A percentile compares a stretch with the other conserved stretches of the same genome.
Evolutionary conservation across 495 filamentous ascomycete genomes (phyloP).

Genomic region (Zalerion maritima): DNA sequence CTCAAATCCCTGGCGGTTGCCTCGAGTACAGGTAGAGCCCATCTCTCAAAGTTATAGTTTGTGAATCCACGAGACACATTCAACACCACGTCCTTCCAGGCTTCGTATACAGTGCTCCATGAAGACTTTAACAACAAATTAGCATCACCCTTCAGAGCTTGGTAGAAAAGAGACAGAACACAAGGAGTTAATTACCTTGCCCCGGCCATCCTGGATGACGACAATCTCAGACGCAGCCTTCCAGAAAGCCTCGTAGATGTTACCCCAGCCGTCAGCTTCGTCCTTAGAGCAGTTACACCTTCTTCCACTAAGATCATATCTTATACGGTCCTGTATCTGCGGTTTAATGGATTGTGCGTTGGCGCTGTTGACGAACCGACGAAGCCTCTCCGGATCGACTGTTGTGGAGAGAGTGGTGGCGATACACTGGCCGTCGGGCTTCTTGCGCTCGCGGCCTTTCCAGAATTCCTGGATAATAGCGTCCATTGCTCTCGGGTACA

Average conservation of each 20-base stretch:
- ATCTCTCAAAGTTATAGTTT: slow-evolving; percentile 53
- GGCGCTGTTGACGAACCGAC: slow-evolving; percentile 47
- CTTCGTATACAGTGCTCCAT: slow-evolving; percentile 63
- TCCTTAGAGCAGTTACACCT: slow-evolving; percentile 46
- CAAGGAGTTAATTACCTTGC: slow-evolving; percentile 16
- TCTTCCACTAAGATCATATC: too few relatives aligned
- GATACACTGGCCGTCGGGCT: too few relatives aligned
- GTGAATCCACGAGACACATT: slow-evolving; percentile 60
- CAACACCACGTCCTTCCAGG: slow-evolving; percentile 69
- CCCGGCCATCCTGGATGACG: slow-evolving; percentile 30
- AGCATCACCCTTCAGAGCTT: slow-evolving; percentile 5
- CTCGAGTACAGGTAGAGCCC: slow-evolving; percentile 84
- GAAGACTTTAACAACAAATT: slow-evolving; percentile 29
- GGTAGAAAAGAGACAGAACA: background rate
- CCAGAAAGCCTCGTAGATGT: slow-evolving; percentile 75
- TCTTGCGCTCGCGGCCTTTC: too few relatives aligned
- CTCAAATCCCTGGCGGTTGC: slow-evolving; percentile 69
- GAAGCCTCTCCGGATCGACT: slow-evolving; percentile 41
- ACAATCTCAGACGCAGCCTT: slow-evolving; percentile 57
- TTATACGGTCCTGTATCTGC: slow-evolving; percentile 48
- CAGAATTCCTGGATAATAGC: slow-evolving; percentile 45
- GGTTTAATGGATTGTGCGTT: slow-evolving; percentile 36
- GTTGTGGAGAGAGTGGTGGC: slow-evolving; percentile 45
- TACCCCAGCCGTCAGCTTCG: slow-evolving; percentile 62
- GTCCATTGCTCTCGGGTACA: slow-evolving; percentile 37